phyloP scores from a whole-genome alignment of 2,329 filamentous ascomycete genomes.

The Arthrocladium fulminans region DNA sequence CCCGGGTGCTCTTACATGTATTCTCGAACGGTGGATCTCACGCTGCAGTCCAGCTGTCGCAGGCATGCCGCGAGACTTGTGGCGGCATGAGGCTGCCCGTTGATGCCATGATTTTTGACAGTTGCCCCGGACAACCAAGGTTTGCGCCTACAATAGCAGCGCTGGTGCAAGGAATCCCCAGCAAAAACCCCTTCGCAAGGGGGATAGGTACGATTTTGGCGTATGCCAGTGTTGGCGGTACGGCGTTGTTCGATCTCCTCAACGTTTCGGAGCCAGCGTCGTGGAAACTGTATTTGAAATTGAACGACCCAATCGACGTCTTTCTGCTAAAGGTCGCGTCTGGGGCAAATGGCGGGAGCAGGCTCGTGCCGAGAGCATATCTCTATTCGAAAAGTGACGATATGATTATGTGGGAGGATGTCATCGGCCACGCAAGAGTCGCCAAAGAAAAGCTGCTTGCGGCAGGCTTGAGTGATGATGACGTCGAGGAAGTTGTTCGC shows the following conservation, averaged over 20 bases:
- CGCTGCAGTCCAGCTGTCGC: slow-evolving; percentile 34
- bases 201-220: slow-evolving; percentile 8
- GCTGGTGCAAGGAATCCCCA: slow-evolving; percentile 12
- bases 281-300: slow-evolving; percentile 24
- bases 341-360: slow-evolving; percentile 23
- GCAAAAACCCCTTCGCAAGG: slow-evolving; percentile 11
- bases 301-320: slow-evolving; percentile 29
- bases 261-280: slow-evolving; percentile 27
- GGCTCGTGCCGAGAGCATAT: slow-evolving; percentile 42
- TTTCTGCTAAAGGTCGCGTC: slow-evolving; percentile 30
- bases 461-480: not conserved
- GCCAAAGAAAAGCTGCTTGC: slow-evolving; percentile 34
- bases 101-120: slow-evolving; percentile 44
- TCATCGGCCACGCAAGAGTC: slow-evolving; percentile 42
- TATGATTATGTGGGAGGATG: slow-evolving; percentile 40
- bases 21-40: slow-evolving; percentile 48
- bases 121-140: slow-evolving; percentile 18
- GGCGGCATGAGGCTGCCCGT: slow-evolving; percentile 29
- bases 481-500: slow-evolving; percentile 25
- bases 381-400: slow-evolving; percentile 44
- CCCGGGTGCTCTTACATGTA: slow-evolving; percentile 39
- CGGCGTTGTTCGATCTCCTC: slow-evolving; percentile 30
- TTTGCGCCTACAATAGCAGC: slow-evolving; percentile 5
- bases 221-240: slow-evolving; percentile 24
- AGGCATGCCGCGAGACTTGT: slow-evolving; percentile 25